phyloP scores from a whole-genome alignment of 2,329 filamentous ascomycete genomes.

The Verticillium isaacii region DNA sequence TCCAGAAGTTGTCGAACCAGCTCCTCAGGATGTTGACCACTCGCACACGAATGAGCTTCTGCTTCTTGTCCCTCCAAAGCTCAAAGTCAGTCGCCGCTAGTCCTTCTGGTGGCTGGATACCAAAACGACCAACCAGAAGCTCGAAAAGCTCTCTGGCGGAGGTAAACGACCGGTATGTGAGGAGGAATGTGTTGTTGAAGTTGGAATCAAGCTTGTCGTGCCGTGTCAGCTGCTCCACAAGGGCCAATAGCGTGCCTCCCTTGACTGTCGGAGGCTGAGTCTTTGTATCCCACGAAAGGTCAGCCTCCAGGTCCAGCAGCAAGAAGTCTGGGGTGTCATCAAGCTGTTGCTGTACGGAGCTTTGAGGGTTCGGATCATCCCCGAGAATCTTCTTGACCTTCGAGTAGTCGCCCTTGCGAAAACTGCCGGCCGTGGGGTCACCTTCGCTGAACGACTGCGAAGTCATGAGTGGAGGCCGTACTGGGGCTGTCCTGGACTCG shows the following conservation, averaged over 20 bases:
- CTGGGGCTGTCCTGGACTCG: conserved; percentile 43
- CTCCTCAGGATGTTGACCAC: conserved; percentile 97
- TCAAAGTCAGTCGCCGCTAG: conserved; percentile 73
- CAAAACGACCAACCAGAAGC: conserved; percentile 85
- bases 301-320: conserved; percentile 79
- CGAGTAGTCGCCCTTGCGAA: conserved; percentile 55
- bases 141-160: conserved; percentile 87
- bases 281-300: conserved; percentile 87
- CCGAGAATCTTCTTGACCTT: conserved; percentile 65
- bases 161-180: conserved; percentile 95
- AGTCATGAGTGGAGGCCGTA: conserved; percentile 42
- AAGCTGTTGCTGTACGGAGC: conserved; percentile 36
- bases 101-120: conserved; percentile 83
- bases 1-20: conserved; percentile 99
- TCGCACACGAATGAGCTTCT: conserved; percentile 91
- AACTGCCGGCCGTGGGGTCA: conserved; percentile 43
- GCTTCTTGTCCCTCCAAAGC: conserved; percentile 87
- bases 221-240: conserved; percentile 92
- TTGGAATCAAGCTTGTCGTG: conserved; percentile 93
- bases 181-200: conserved; percentile 96
- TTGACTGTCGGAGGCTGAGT: conserved; percentile 70
- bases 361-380: conserved; percentile 53
- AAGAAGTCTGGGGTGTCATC: conserved; percentile 84
- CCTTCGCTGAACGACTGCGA: conserved; percentile 64
- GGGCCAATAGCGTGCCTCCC: conserved; percentile 79